Evolutionary conservation across 1,139 yeast genomes (phyloP), one percentile per base, ranked within the genome.

Genomic region (Geotrichum siamense): DNA sequence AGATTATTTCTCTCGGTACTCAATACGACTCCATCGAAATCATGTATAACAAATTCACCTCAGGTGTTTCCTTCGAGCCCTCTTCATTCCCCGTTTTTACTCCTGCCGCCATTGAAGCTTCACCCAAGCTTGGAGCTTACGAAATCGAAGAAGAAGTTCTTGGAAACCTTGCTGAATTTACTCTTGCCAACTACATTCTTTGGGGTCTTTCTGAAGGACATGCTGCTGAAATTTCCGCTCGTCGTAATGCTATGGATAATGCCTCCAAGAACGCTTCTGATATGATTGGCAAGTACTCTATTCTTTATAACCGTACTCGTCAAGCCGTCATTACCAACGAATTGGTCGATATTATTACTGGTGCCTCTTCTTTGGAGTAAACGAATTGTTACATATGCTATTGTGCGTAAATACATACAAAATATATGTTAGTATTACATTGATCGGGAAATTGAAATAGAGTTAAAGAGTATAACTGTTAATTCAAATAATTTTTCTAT

Each of bases 211-310:
- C 96, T 56, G 96, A 91, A 68, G 97, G 96, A 69, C 89, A 91
- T 69, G 97, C 98, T 54, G 85, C 97, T 48, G 98, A 91, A 76
- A 76, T 89, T 59, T 83, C 94, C 57, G 96, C 98, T 52, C 87
- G 98, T 80, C 89, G 98, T 81, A 89, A 87, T 68, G 98, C 98
- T 61, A 91, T 91, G 98, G 98, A 91, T 72, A 91, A 89, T 66
- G 98, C 98, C 54, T 87, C 97, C 60, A 91, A 91, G 94, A 91
- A 89, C 68, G 98, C 98, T 54, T 95, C 95, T 72, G 98, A 91
- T 61, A 91, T 91, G 98, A 91, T 91, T 66, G 81, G 78, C 74
- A 81, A 78, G 65, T 89, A 85, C 82, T 82, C 97, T 57, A 91
- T 91, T 69, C 79, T 89, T 70, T 91, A 91, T 75, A 91, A 91